Percentiles rank a stretch among this genome's conserved stretches.
These are phyloP conservation scores for Pecoramyces ruminantium DNA, from an alignment of 192 early-diverging fungal genomes.

Conservation along the genomic window DNA sequence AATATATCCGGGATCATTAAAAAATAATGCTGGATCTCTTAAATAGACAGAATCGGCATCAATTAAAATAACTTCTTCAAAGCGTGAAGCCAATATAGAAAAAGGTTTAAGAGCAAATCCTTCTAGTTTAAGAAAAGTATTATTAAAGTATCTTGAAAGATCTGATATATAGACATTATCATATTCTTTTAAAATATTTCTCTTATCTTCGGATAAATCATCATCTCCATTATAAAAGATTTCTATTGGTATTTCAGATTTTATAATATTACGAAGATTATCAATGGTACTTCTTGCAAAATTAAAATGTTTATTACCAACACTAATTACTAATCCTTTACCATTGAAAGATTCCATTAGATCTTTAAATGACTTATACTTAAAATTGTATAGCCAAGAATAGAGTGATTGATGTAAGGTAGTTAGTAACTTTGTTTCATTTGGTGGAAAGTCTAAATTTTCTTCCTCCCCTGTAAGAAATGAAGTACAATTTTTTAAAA, in stretches of 20 bases:
- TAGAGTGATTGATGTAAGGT: too few relatives aligned
- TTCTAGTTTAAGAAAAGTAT: constrained; percentile 16
- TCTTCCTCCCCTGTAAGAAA: too few relatives aligned
- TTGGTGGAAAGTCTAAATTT: too few relatives aligned
- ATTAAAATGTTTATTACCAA: constrained; percentile 24
- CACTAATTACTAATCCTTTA: constrained; percentile 28
- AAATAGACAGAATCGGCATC: constrained; percentile 54
- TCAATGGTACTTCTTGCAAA: constrained; percentile 15
- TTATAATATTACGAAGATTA: constrained; percentile 18
- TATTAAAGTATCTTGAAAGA: constrained; percentile 14
- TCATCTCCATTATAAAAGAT: constrained; percentile 27
- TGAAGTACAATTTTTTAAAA: too few relatives aligned
- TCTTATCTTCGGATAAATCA: constrained; percentile 16
- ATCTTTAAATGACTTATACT: too few relatives aligned
- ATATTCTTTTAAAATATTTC: constrained; percentile 9
- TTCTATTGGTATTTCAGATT: constrained; percentile 34
- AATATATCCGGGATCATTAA: constrained; percentile 22
- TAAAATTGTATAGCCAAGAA: too few relatives aligned
- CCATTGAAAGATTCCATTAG: background rate
- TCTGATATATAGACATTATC: constrained; percentile 13
- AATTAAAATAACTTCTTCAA: constrained; percentile 42
- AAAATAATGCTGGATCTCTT: constrained; percentile 29
- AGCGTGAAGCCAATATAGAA: constrained; percentile 39
- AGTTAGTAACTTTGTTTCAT: too few relatives aligned
- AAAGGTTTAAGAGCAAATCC: constrained; percentile 56